These are phyloP conservation scores for Tinospora cordifolia DNA, from an alignment of 164 flowering plant species.

Conservation along the genomic window DNA sequence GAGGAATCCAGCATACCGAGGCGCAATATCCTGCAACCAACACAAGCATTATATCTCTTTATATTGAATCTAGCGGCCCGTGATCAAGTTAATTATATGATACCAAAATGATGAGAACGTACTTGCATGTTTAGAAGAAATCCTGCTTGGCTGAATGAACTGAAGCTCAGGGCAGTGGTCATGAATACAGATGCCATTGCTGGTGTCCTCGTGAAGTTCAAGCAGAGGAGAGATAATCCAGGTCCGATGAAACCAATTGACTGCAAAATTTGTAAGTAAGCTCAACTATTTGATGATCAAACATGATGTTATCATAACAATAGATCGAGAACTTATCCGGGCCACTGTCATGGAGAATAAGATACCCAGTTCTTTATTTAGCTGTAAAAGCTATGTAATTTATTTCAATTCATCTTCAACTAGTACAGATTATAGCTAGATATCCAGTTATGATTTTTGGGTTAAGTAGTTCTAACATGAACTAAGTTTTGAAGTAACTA, in stretches of 20 bases:
- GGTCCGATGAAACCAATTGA: slow-evolving; percentile 95
- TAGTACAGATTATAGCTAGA: no score
- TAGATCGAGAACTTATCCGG: background rate
- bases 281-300: background rate
- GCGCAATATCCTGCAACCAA: slow-evolving; percentile 76
- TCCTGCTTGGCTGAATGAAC: slow-evolving; percentile 97
- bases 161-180: slow-evolving; percentile 74
- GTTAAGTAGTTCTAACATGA: no score
- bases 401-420: background rate
- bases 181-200: slow-evolving; percentile 46
- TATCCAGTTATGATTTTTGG: no score
- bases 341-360: no score
- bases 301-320: background rate
- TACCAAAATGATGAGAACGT: slow-evolving; percentile 13
- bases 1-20: slow-evolving; percentile 81
- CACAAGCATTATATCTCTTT: background rate
- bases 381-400: background rate
- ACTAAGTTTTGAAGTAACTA: no score
- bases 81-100: background rate
- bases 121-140: slow-evolving; percentile 92
- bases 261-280: slow-evolving; percentile 28
- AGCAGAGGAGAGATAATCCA: no score
- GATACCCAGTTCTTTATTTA: background rate
- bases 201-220: slow-evolving; percentile 69
- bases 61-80: background rate